These are phyloP conservation scores for Chrysosporium queenslandicum DNA, from an alignment of 2,329 filamentous ascomycete species.

Conservation along the genomic window DNA sequence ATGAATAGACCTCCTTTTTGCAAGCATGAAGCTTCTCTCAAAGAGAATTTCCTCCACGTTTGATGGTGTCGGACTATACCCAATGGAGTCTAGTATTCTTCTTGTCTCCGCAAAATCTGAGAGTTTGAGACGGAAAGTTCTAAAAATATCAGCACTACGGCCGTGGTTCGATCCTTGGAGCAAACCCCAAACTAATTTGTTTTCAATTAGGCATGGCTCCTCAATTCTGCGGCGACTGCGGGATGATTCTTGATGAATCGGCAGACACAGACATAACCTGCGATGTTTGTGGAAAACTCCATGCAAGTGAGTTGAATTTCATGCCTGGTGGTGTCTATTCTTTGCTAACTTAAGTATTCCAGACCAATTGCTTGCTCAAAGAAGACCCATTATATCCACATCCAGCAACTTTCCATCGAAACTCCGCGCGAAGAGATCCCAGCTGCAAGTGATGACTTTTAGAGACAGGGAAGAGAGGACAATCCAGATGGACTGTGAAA, in stretches of 20 bases:
- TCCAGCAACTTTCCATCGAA: not conserved
- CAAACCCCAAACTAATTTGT: no score
- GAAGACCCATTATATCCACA: not conserved
- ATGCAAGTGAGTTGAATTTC: not conserved
- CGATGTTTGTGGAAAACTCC: not conserved
- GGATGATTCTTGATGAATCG: conserved; percentile 15
- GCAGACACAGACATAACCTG: conserved; percentile 1
- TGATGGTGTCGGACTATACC: no score
- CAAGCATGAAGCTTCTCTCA: not conserved
- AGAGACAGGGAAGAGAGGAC: conserved; percentile 2
- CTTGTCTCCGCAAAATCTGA: no score
- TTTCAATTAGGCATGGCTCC: no score
- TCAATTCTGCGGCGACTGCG: conserved; percentile 20
- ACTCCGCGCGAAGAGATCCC: not conserved
- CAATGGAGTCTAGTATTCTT: no score
- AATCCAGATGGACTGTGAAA: conserved; percentile 17
- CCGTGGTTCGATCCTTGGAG: no score
- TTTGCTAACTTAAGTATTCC: not conserved
- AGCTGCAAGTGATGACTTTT: not conserved
- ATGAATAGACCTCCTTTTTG: not conserved
- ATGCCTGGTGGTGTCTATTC: not conserved
- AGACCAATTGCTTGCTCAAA: not conserved
- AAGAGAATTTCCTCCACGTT: not conserved
- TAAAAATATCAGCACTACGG: no score
- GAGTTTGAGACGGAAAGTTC: no score